phyloP scores from a whole-genome alignment of 1,139 yeast genomes.

The Hansenula lynferdii region DNA sequence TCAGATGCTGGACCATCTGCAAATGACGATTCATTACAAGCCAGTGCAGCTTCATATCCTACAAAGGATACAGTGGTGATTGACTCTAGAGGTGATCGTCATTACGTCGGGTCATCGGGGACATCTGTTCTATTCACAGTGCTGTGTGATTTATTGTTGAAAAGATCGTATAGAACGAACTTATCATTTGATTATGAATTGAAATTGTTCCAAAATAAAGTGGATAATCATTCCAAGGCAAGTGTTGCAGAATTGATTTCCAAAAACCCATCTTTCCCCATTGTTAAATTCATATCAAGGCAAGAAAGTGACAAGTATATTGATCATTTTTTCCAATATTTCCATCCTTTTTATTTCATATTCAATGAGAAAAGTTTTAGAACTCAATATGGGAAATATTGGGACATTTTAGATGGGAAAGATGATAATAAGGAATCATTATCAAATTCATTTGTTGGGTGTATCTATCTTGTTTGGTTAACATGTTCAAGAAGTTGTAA shows the following conservation, averaged over 20 bases:
- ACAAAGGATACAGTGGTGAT: slow-evolving; percentile 29
- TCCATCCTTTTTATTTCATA: slow-evolving; percentile 38
- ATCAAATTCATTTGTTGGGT: slow-evolving; percentile 27
- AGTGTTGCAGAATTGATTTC: slow-evolving; percentile 3
- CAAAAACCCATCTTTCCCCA: slow-evolving; percentile 25
- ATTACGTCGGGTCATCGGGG: slow-evolving; percentile 37
- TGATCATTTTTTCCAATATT: slow-evolving; percentile 32
- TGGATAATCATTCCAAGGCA: not conserved
- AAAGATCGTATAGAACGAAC: slow-evolving; percentile 26
- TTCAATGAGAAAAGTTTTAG: slow-evolving; percentile 30
- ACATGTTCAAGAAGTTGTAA: slow-evolving; percentile 26
- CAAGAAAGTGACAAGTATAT: slow-evolving; percentile 31
- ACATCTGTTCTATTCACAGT: slow-evolving; percentile 36
- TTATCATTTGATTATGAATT: slow-evolving; percentile 21
- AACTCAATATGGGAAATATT: slow-evolving; percentile 28
- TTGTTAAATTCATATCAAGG: slow-evolving; percentile 26
- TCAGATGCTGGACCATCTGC: too few relatives aligned
- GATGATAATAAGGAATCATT: slow-evolving; percentile 2
- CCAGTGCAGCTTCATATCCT: slow-evolving; percentile 17
- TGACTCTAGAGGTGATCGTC: slow-evolving; percentile 38
- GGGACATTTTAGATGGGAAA: slow-evolving; percentile 22
- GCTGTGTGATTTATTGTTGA: slow-evolving; percentile 33
- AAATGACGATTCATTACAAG: not conserved
- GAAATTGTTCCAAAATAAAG: slow-evolving; percentile 15
- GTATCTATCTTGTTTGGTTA: slow-evolving; percentile 40